phyloP scores from a whole-genome alignment of 176 grass and related monocot species.

The Triticum monococcum region DNA sequence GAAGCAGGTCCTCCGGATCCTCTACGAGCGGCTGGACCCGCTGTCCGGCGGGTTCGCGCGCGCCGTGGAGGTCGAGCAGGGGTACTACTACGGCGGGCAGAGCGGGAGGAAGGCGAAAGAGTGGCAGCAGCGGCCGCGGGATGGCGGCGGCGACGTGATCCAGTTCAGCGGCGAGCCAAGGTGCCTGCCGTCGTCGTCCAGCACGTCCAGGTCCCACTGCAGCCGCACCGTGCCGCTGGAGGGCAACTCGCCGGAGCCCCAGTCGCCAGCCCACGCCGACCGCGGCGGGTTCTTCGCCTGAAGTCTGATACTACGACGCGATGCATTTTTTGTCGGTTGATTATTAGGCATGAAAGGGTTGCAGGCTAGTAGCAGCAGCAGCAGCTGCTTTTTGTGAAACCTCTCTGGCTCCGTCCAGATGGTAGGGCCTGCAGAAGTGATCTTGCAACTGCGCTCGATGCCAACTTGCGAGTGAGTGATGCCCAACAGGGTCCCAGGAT shows the following conservation, averaged over 20 bases:
- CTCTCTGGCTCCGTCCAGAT: too few species aligned
- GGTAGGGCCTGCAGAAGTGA: too few species aligned
- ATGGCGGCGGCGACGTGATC: slow-evolving; percentile 12
- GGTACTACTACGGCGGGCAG: slow-evolving; percentile 50
- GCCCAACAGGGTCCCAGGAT: neutral
- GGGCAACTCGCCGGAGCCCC: slow-evolving; percentile 56
- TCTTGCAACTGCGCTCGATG: neutral
- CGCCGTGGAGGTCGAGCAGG: slow-evolving; percentile 65
- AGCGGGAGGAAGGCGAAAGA: slow-evolving; percentile 46
- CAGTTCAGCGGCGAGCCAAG: slow-evolving; percentile 51
- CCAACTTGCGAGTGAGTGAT: neutral
- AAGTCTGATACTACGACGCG: neutral
- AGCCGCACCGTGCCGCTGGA: slow-evolving; percentile 76
- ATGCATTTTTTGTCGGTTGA: neutral
- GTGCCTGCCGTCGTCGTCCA: slow-evolving; percentile 78
- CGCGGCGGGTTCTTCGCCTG: slow-evolving; percentile 42
- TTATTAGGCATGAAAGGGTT: neutral
- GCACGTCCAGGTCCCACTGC: slow-evolving; percentile 80
- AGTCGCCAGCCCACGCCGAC: slow-evolving; percentile 30
- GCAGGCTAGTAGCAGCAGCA: neutral
- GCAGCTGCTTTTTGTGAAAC: neutral
- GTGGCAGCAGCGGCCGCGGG: neutral
- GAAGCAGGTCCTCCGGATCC: slow-evolving; percentile 90
- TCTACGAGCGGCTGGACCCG: slow-evolving; percentile 79
- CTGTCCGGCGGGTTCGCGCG: slow-evolving; percentile 61